phyloP scores from a whole-genome alignment of 1,139 yeast species.

The Scheffersomyces parashehatae region DNA sequence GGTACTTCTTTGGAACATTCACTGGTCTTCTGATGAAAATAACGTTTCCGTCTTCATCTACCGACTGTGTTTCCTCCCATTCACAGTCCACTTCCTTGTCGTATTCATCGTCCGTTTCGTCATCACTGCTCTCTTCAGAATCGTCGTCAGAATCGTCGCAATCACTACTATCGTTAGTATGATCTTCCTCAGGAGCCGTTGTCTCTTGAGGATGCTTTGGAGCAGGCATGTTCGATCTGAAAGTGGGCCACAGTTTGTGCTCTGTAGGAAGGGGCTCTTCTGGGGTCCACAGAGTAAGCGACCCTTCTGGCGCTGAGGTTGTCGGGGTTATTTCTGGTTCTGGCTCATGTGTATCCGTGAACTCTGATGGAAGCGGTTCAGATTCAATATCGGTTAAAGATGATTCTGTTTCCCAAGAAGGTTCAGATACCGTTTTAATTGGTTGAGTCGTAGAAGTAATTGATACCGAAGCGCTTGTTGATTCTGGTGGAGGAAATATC shows the following conservation, averaged over 20 bases:
- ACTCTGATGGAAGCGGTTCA: no score
- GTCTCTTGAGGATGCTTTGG: not conserved
- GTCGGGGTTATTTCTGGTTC: not conserved
- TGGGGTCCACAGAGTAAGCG: not conserved
- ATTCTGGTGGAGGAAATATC: not conserved
- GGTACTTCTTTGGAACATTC: constrained; percentile 18
- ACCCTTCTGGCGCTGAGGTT: no score
- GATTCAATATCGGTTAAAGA: no score
- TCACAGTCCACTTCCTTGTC: constrained; percentile 11
- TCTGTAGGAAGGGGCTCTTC: not conserved
- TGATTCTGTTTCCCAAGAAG: not conserved
- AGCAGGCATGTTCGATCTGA: not conserved
- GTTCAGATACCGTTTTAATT: not conserved
- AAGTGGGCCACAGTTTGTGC: not conserved
- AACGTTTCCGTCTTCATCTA: constrained; percentile 21
- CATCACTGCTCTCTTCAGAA: not conserved
- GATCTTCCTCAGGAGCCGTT: not conserved
- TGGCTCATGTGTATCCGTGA: not conserved
- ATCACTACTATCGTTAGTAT: not conserved
- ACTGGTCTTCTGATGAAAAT: constrained; percentile 24
- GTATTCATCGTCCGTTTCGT: not conserved
- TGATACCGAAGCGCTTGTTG: not conserved
- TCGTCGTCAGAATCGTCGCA: not conserved
- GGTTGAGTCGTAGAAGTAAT: not conserved
- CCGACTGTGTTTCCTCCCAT: constrained; percentile 27